A percentile compares a stretch with the other conserved stretches of the same genome.
These are phyloP conservation scores for Thermochaetoides dissita DNA, from an alignment of 2,329 filamentous ascomycete species.

Conservation along the genomic window DNA sequence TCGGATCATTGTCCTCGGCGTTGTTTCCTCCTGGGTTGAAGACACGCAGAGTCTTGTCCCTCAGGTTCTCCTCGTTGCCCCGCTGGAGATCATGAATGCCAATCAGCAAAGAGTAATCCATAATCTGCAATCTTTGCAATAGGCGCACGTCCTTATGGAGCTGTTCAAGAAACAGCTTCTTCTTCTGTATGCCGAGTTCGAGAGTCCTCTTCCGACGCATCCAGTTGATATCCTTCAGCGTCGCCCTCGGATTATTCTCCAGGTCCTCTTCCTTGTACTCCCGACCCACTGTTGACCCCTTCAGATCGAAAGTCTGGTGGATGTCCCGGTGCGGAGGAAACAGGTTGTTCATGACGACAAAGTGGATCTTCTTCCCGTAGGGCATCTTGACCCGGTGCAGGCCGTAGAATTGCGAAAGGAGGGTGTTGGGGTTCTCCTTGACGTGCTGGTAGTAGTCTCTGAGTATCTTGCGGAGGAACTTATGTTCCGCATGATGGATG, in stretches of 20 bases:
- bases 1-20: conserved; percentile 41
- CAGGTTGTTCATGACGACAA: conserved; percentile 99
- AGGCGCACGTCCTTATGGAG: conserved; percentile 76
- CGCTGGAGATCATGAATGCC: conserved; percentile 83
- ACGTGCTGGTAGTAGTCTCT: conserved; percentile 93
- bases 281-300: conserved; percentile 87
- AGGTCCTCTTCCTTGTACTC: conserved; percentile 83
- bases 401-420: conserved; percentile 95
- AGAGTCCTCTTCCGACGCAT: conserved; percentile 70
- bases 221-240: conserved; percentile 96
- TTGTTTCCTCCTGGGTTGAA: conserved; percentile 75
- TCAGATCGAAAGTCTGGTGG: conserved; percentile 90
- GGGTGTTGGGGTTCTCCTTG: conserved; percentile 82
- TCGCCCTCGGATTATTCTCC: conserved; percentile 78
- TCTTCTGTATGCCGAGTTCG: conserved; percentile 81
- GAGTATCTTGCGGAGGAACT: conserved; percentile 68
- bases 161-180: conserved; percentile 75
- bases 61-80: conserved; percentile 90
- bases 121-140: conserved; percentile 80
- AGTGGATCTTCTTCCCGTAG: conserved; percentile 96
- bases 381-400: conserved; percentile 96
- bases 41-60: conserved; percentile 76
- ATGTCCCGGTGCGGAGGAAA: conserved; percentile 97
- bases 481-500: conserved; percentile 89
- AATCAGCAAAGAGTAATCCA: conserved; percentile 94